Evolutionary conservation across 2,329 filamentous ascomycete species (phyloP), one percentile per base, ranked within the genome.

Genomic region (Xylaria sp.): DNA sequence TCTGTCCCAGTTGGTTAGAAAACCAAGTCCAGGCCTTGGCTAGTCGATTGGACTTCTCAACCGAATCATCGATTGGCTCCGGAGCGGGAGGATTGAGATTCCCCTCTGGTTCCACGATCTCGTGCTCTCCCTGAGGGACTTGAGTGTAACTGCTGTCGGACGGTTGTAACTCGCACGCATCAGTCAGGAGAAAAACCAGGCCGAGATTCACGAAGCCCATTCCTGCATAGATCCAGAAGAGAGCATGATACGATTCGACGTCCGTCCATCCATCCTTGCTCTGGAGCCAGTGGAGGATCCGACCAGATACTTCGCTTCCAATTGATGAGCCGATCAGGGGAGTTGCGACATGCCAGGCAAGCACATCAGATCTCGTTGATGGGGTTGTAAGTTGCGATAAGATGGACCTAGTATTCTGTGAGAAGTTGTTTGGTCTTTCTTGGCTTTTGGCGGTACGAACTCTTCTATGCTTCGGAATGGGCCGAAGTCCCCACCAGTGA

Each of bases 391-490:
- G 80, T 73, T 90, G 87, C 5, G 87, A 86, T 7, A 91, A 74
- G 38, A 86, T 87, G 0, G 85, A 88, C 67, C 73, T 76, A 47
- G 5, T 9, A 42, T 5, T 47, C 25, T 49, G 53, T 72, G 38
- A 71, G 70, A 53, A 13, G 38, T 17, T 5, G 13, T 13, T 27
- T 29, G 5, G 22, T 50, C 17, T 54, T 38, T 10, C 2, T 5
- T 10, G n/a, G 4, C 13, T 25, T 42, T n/a, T 25, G 9, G 39
- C 31, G n/a, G 29, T 44, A 63, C 75, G 42, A 44, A 77, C 79
- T 91, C 89, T 73, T 91, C 89, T 36, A 92, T 86, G 3, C 87
- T 87, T 42, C 89, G 81, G 70, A 91, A 91, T 0, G 89, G 89
- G 0, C 89, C 89, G 73, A 91, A 90, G 70, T 91, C 89, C 17